Percentiles rank a stretch among this genome's conserved stretches.
These are phyloP conservation scores for Apiospora pterosperma DNA, from an alignment of 2,329 filamentous ascomycete species.

Conservation along the genomic window DNA sequence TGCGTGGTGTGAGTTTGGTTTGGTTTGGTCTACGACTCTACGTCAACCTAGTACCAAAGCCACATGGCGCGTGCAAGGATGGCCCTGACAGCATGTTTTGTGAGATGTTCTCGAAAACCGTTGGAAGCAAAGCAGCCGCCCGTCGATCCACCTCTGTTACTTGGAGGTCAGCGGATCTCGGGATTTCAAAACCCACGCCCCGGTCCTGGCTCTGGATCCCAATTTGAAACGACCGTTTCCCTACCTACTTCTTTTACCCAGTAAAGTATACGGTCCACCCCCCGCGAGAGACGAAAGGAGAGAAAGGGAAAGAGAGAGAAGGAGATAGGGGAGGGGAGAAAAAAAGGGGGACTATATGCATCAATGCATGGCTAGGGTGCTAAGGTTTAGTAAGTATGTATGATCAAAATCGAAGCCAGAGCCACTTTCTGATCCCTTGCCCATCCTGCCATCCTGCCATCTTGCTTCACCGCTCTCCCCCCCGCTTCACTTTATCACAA, in stretches of 20 bases:
- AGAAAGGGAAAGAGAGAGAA: too few relatives aligned
- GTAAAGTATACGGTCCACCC: neutral
- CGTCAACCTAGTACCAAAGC: neutral
- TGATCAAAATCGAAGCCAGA: neutral
- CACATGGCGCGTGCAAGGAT: slow-evolving; percentile 1
- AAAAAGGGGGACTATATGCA: neutral
- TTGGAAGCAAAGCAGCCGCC: neutral
- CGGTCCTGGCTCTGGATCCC: neutral
- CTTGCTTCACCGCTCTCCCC: neutral
- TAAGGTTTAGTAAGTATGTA: too few relatives aligned
- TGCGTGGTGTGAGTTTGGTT: neutral
- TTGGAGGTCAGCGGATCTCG: neutral
- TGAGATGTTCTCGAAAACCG: neutral
- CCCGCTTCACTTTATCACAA: neutral
- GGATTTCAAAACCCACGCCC: neutral
- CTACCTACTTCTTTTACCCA: neutral
- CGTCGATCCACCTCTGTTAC: neutral
- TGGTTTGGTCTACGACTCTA: too few relatives aligned
- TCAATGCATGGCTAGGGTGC: neutral
- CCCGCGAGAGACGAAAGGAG: neutral
- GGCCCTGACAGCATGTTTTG: neutral
- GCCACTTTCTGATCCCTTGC: neutral
- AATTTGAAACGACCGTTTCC: neutral
- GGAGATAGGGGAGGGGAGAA: too few relatives aligned
- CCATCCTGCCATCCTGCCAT: too few relatives aligned